Evolutionary conservation across 345 rosid species (phyloP), one percentile per base, ranked within the genome.

Genomic region (Sisymbrium irio): DNA sequence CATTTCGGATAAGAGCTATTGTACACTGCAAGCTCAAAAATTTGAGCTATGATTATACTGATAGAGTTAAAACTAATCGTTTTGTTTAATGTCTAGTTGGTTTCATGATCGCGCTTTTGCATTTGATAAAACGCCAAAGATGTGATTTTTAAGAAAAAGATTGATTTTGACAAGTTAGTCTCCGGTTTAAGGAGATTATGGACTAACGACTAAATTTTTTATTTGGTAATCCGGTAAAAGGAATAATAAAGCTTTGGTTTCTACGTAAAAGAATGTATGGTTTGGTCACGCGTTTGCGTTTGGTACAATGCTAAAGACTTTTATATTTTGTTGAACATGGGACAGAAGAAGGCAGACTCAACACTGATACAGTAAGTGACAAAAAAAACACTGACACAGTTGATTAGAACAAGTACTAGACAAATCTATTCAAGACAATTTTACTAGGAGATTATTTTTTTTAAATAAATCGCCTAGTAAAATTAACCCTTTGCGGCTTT

Each of bases 1-100:
- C 81, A 87, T 91, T 33, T 85, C 95, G 9, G 80, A 40, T 30
- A 81, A 84, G 39, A 79, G 67, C 32, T 81, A 69, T 59, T 93
- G 96, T 71, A 81, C 69, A 32, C 77, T 79, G 64, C 73, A 72
- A 41, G 54, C 79, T 72, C 75, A 15, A 63, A n/a, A 42, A 72
- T 33, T 42, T 33, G 65, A 32, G 45, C 13, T 13, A 50, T 9
- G n/a, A 42, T 33, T 33, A 33, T 11, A 32, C 19, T 33, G 11
- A 41, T 62, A 42, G n/a, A 28, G 65, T 41, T 40, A 27, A 15
- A 39, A 15, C 27, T 54, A 56, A 44, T 56, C 19, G 40, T 19
- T 4, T 30, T 6, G 33, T 30, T 30, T 30, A 4, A 67, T 39
- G 41, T 4, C 7, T 69, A 30, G 45, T 42, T 32, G 19, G 47